phyloP scores from a whole-genome alignment of 2,329 filamentous ascomycete genomes.

The Lachnellula willkommii region DNA sequence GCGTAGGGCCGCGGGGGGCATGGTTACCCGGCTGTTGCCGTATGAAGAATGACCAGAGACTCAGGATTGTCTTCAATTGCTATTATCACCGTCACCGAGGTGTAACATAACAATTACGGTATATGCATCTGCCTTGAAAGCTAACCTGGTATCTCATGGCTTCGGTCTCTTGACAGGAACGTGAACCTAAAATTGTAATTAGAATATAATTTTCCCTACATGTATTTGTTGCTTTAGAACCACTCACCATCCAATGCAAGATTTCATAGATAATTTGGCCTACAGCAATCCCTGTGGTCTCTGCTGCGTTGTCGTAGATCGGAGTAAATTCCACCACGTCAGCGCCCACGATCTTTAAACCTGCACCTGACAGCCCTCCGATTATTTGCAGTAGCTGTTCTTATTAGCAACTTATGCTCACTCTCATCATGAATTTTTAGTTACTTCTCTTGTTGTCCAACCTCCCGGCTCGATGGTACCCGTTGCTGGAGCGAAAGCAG shows the following conservation, averaged over 20 bases:
- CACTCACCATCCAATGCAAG: conserved; percentile 29
- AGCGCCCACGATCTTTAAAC: conserved; percentile 29
- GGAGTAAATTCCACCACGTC: conserved; percentile 32
- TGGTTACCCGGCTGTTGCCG: too few species aligned
- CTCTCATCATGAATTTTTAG: neutral
- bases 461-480: conserved; percentile 31
- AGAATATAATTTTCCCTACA: too few species aligned
- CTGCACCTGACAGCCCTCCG: conserved; percentile 25
- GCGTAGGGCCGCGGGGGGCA: too few species aligned
- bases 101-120: too few species aligned
- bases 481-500: conserved; percentile 30
- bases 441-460: conserved; percentile 31
- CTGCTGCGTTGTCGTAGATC: conserved; percentile 29
- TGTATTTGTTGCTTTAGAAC: neutral
- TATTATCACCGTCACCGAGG: too few species aligned
- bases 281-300: conserved; percentile 28
- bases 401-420: neutral
- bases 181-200: neutral
- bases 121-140: neutral
- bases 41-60: too few species aligned
- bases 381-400: conserved; percentile 27
- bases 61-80: too few species aligned
- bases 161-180: conserved; percentile 23
- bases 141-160: neutral
- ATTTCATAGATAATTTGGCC: conserved; percentile 28